Conservation (phyloP, 2,329 filamentous ascomycete species). For the Diaporthe australafricana region DNA sequence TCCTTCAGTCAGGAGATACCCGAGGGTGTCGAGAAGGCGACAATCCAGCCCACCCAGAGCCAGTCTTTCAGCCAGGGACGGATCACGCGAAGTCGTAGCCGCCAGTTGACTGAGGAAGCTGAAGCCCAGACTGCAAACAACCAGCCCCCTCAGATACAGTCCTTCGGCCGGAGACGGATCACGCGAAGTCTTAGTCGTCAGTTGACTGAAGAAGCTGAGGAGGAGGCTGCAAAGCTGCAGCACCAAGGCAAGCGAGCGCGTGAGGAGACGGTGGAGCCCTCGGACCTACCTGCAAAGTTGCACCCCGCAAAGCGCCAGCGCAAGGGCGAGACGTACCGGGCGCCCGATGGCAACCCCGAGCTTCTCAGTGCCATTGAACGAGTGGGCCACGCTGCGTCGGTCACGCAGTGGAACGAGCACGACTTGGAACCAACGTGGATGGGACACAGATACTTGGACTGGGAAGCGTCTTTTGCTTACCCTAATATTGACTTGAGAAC, state of each 20-base stretch:
- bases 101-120: slow-evolving; percentile 4
- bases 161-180: background rate
- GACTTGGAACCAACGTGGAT: slow-evolving; percentile 11
- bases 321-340: background rate
- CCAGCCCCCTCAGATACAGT: background rate
- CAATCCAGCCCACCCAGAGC: background rate
- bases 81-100: background rate
- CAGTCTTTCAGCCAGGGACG: background rate
- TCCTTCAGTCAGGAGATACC: background rate
- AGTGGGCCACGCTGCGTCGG: background rate
- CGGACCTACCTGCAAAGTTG: slow-evolving; percentile 28
- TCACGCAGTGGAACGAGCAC: background rate
- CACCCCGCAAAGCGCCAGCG: background rate
- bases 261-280: background rate
- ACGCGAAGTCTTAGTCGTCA: background rate
- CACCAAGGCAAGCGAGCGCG: slow-evolving; percentile 11
- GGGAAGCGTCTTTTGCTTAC: background rate
- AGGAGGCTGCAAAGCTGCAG: slow-evolving; percentile 20
- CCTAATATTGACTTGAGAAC: background rate
- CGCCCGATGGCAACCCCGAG: slow-evolving; percentile 8
- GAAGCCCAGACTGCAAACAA: background rate
- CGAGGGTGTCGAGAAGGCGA: background rate
- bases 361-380: background rate
- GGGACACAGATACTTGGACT: background rate
- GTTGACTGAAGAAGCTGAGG: slow-evolving; percentile 6